Evolutionary conservation across 495 filamentous ascomycete species (phyloP).

Genomic region (Rostrohypoxylon terebratum): DNA sequence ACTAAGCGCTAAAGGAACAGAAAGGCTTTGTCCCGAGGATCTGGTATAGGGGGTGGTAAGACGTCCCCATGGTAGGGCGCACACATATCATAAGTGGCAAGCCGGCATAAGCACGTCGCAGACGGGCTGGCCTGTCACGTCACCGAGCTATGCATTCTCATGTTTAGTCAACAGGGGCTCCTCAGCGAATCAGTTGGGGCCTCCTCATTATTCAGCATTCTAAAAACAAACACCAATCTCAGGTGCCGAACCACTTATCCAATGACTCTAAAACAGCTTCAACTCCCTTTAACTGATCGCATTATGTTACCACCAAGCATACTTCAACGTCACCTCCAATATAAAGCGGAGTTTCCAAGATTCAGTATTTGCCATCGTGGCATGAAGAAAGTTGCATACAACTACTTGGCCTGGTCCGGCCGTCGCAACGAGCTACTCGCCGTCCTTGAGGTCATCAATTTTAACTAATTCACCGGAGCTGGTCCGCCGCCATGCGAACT

Average conservation of each 20-base stretch:
- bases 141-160: conserved; percentile 24
- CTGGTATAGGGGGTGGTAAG: conserved; percentile 39
- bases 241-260: conserved; percentile 25
- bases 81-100: conserved; percentile 26
- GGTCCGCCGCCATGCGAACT: conserved; percentile 10
- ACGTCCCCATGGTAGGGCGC: conserved; percentile 18
- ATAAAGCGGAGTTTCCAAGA: conserved; percentile 31
- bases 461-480: conserved; percentile 2
- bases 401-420: conserved; percentile 33
- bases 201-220: conserved; percentile 39
- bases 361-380: conserved; percentile 21
- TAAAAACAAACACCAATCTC: conserved; percentile 45
- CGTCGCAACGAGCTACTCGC: conserved; percentile 16
- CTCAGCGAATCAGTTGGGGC: conserved; percentile 29
- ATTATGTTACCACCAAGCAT: conserved; percentile 27
- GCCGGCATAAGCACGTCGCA: conserved; percentile 22
- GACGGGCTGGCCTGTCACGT: not conserved
- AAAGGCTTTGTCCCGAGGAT: conserved; percentile 38
- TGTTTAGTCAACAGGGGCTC: conserved; percentile 35
- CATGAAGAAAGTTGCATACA: conserved; percentile 32
- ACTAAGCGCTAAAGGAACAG: conserved; percentile 30
- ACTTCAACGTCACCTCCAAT: conserved; percentile 29
- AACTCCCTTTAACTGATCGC: conserved; percentile 34
- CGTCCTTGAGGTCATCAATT: conserved; percentile 17
- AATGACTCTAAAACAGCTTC: conserved; percentile 17